Conservation (phyloP, 805 yeast species). For the Pichia thaimueangensis region DNA sequence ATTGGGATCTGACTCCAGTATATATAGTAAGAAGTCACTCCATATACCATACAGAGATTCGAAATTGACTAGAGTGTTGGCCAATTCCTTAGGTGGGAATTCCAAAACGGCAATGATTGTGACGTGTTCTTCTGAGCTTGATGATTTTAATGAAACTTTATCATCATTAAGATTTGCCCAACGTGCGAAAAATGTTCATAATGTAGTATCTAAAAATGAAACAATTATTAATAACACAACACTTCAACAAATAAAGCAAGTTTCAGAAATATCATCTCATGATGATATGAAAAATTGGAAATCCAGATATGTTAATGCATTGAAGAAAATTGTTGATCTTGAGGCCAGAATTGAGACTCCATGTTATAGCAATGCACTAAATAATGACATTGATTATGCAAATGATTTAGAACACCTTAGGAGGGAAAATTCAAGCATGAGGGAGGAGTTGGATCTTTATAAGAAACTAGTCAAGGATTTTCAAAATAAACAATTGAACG, state of each 20-base stretch:
- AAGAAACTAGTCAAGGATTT: neutral
- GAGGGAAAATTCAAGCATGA: neutral
- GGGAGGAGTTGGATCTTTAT: neutral
- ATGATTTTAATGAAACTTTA: constrained; percentile 56
- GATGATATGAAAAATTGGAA: constrained; percentile 2
- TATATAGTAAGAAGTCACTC: constrained; percentile 31
- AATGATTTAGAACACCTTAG: neutral
- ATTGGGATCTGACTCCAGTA: constrained; percentile 53
- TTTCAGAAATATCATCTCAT: neutral
- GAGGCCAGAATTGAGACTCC: constrained; percentile 4
- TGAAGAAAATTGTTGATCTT: constrained; percentile 7
- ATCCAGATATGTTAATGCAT: constrained; percentile 4
- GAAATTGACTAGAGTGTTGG: constrained; percentile 68
- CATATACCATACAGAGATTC: constrained; percentile 40
- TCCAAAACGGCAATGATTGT: constrained; percentile 68
- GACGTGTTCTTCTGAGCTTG: constrained; percentile 60
- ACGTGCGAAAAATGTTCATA: constrained; percentile 46
- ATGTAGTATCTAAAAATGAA: neutral
- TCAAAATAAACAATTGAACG: neutral
- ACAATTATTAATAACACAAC: neutral
- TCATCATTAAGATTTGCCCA: constrained; percentile 71
- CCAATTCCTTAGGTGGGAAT: constrained; percentile 78
- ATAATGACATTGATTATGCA: neutral
- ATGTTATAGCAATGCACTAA: neutral
- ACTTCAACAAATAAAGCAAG: neutral